These are phyloP conservation scores for Penicillium sp. DNA, from an alignment of 2,329 filamentous ascomycete genomes.

Conservation along the genomic window DNA sequence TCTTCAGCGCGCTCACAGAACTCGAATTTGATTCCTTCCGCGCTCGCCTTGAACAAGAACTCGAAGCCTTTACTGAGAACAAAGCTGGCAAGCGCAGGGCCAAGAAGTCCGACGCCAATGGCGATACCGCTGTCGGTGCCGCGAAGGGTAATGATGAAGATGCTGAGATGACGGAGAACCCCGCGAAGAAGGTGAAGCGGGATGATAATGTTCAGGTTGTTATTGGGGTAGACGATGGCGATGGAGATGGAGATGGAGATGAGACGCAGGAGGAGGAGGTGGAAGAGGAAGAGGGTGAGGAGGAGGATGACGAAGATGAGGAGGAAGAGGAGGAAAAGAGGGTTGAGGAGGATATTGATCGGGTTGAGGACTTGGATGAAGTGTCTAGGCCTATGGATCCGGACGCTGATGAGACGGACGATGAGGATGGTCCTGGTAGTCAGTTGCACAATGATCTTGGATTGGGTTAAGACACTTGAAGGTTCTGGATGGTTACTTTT, in stretches of 20 bases:
- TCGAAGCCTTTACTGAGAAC: slow-evolving; percentile 49
- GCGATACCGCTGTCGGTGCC: slow-evolving; percentile 24
- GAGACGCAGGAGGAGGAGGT: slow-evolving; percentile 29
- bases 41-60: slow-evolving; percentile 57
- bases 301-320: slow-evolving; percentile 20
- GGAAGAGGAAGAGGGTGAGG: slow-evolving; percentile 22
- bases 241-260: slow-evolving; percentile 12
- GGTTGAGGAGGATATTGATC: slow-evolving; percentile 37
- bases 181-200: slow-evolving; percentile 23
- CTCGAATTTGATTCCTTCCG: slow-evolving; percentile 62
- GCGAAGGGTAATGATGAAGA: slow-evolving; percentile 17
- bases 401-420: slow-evolving; percentile 35
- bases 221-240: neutral
- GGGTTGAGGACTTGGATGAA: slow-evolving; percentile 38
- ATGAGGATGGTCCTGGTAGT: slow-evolving; percentile 31
- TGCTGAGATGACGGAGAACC: slow-evolving; percentile 22
- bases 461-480: slow-evolving; percentile 18
- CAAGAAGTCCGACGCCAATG: slow-evolving; percentile 46
- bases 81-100: slow-evolving; percentile 45
- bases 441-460: slow-evolving; percentile 34
- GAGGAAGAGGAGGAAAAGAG: slow-evolving; percentile 20
- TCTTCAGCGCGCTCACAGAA: slow-evolving; percentile 59
- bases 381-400: slow-evolving; percentile 28
- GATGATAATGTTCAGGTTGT: slow-evolving; percentile 7
- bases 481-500: neutral